Evolutionary conservation across 176 grass and related monocot species (phyloP), one percentile per base, ranked within the genome.

Genomic region (Carex kokanica): DNA sequence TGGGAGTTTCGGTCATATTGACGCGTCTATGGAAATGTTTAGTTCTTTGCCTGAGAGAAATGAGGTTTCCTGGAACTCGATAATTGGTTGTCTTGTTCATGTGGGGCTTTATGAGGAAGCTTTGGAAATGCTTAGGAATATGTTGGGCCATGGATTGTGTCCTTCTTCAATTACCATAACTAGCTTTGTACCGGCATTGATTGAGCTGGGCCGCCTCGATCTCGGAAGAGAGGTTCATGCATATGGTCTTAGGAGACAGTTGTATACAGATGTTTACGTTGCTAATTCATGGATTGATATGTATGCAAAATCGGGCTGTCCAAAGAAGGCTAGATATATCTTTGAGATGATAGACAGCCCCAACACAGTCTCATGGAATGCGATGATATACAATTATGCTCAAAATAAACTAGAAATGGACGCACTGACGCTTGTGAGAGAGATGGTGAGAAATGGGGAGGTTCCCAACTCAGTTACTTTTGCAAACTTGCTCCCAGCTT

Each of bases 11-110:
- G 87, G 73, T 47, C 81, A 92, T 20, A 66, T 86, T 21, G 83
- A 84, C 14, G 60, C 83, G 27, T 85, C 92, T 2, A 84, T 89
- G 72, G 31, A 0, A 57, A 25, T 89, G 69, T 94, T 97, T 81
- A 29, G 67, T 45, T 80, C 58, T 85, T 89, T 94, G 85, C 86
- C 69, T 0, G 78, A 90, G 34, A 88, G 54, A 32, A 94, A 85
- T 11, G 81, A 90, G 69, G 84, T 98, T 72, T 93, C 89, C 68
- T 98, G 95, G 92, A 95, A 98, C 85, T 94, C 90, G 61, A 73
- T 91, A 57, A 67, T 98, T 23, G 86, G 87, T 43, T 88, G 90
- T 70, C 87, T 91, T 45, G 84, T 91, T 86, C 93, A 88, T 61
- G 41, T 80, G 5, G 90, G 84, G 15, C 31, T 73, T 74, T 79